These are phyloP conservation scores for Populus davidiana DNA, from an alignment of 345 rosid genomes.

Conservation along the genomic window DNA sequence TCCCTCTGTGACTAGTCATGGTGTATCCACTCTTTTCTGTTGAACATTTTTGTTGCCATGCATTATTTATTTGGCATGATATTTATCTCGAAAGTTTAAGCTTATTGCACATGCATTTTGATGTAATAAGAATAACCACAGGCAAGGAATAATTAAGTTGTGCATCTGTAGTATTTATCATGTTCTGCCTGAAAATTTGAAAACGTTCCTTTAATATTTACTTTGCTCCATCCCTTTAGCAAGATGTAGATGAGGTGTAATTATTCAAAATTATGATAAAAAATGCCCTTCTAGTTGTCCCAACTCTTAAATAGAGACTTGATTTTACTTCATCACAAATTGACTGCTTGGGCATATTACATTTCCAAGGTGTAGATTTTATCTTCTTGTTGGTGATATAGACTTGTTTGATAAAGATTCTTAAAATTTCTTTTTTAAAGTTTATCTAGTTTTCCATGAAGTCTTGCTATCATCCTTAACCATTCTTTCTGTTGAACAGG, in stretches of 20 bases:
- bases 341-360: background rate
- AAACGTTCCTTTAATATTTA: background rate
- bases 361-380: background rate
- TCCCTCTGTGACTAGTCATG: background rate
- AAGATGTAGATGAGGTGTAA: background rate
- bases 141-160: background rate
- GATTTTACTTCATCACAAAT: background rate
- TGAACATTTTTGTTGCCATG: background rate
- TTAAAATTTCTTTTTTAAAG: too few relatives aligned
- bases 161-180: background rate
- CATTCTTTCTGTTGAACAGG: conserved; percentile 37
- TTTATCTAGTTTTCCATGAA: background rate
- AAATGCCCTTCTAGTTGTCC: background rate
- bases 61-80: too few relatives aligned
- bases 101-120: background rate
- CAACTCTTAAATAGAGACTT: background rate
- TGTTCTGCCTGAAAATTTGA: background rate
- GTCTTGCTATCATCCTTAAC: background rate
- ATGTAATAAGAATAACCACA: background rate
- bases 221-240: background rate
- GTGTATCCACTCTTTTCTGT: background rate
- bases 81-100: background rate
- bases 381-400: background rate
- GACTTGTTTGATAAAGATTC: background rate
- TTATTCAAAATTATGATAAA: background rate